Percentiles rank a stretch among this genome's conserved stretches.
phyloP scores from a whole-genome alignment of 306 rosid species.

The Myrica gale region DNA sequence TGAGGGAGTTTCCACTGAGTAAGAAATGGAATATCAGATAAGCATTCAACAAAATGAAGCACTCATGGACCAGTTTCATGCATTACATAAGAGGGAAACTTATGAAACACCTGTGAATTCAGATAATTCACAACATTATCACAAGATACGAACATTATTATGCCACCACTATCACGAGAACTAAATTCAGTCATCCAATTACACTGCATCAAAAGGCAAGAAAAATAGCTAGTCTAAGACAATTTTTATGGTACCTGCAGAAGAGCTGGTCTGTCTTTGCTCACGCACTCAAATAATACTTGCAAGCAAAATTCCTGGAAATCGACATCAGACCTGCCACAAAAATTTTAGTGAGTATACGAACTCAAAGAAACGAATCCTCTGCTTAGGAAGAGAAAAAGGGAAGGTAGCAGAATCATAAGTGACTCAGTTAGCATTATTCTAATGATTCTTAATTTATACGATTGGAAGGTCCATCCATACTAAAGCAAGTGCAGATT shows the following conservation, averaged over 20 bases:
- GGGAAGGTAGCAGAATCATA: not conserved
- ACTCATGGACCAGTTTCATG: constrained; percentile 10
- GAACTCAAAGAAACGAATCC: not conserved
- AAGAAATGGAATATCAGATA: constrained; percentile 14
- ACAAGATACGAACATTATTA: not conserved
- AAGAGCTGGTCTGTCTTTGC: constrained; percentile 97
- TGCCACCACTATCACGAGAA: constrained; percentile 17
- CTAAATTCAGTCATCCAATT: constrained; percentile 6
- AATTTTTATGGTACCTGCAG: constrained; percentile 60
- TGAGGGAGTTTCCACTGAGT: constrained; percentile 2
- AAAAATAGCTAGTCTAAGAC: constrained; percentile 5
- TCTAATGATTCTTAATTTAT: not conserved
- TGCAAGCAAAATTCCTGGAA: constrained; percentile 99
- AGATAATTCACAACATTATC: not conserved
- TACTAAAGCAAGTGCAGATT: constrained; percentile 2
- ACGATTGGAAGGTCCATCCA: not conserved
- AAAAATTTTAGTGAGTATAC: constrained; percentile 14
- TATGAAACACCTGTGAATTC: not conserved
- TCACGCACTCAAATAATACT: constrained; percentile 94
- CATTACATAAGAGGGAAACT: not conserved
- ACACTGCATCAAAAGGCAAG: constrained; percentile 20
- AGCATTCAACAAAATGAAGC: not conserved
- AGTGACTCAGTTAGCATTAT: not conserved
- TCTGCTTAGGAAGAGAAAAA: not conserved
- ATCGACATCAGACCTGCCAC: constrained; percentile 76